Evolutionary conservation across 1,284 basidiomycete species (phyloP).

Genomic region (Ustilago sp.): DNA sequence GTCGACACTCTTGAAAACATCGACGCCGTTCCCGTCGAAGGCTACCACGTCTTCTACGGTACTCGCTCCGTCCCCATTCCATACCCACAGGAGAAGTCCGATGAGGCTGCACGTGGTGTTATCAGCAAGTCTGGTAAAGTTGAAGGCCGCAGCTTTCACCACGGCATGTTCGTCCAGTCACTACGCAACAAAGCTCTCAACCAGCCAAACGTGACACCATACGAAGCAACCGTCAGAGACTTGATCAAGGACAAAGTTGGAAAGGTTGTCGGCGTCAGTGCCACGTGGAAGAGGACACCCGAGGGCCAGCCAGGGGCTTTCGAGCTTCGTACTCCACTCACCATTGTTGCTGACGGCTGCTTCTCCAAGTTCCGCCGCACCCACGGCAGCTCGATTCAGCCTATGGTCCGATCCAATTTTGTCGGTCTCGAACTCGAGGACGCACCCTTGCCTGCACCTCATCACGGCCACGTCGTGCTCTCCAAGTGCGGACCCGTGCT

Average conservation of each 20-base stretch:
- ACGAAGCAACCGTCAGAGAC: slow-evolving; percentile 61
- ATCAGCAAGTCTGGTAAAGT: slow-evolving; percentile 66
- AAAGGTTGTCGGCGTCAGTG: slow-evolving; percentile 54
- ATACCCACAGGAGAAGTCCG: slow-evolving; percentile 76
- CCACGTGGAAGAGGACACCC: slow-evolving; percentile 43
- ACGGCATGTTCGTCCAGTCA: slow-evolving; percentile 89
- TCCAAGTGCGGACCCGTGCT: slow-evolving; percentile 82
- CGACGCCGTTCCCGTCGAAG: slow-evolving; percentile 84
- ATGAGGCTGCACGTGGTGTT: slow-evolving; percentile 47
- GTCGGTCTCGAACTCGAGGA: slow-evolving; percentile 83
- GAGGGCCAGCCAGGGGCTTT: slow-evolving; percentile 29
- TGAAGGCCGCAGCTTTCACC: slow-evolving; percentile 86
- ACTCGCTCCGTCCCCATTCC: slow-evolving; percentile 82
- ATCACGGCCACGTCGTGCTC: slow-evolving; percentile 87
- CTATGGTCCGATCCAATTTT: slow-evolving; percentile 79
- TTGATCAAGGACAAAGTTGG: slow-evolving; percentile 52
- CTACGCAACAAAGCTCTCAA: slow-evolving; percentile 78
- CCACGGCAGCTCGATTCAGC: slow-evolving; percentile 72
- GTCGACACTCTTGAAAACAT: slow-evolving; percentile 81
- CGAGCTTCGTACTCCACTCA: slow-evolving; percentile 78
- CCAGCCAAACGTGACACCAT: slow-evolving; percentile 59
- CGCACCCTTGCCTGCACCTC: slow-evolving; percentile 80
- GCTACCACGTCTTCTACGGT: slow-evolving; percentile 85
- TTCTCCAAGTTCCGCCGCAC: slow-evolving; percentile 83
- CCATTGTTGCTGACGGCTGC: slow-evolving; percentile 92